A percentile compares a stretch with the other conserved stretches of the same genome.
Conservation (phyloP, 257 asterid species). For the Solanum chmielewskii region DNA sequence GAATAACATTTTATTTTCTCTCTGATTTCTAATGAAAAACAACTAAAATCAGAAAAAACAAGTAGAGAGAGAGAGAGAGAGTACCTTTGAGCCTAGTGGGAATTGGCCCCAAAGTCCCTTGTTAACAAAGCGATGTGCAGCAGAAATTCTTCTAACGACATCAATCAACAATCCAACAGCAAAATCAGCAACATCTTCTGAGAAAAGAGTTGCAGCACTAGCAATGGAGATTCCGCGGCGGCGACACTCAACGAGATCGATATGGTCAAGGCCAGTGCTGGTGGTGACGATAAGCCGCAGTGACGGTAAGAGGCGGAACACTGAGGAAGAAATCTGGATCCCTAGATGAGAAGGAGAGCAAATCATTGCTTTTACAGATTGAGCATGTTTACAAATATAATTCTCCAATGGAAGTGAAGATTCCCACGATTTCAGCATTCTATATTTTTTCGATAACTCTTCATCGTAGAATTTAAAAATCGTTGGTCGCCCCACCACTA, state of each 20-base stretch:
- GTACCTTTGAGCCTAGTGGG: slow-evolving; percentile 59
- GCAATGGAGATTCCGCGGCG: slow-evolving; percentile 47
- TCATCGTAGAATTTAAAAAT: slow-evolving; percentile 9
- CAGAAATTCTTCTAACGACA: slow-evolving; percentile 11
- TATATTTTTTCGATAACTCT: slow-evolving; percentile 22
- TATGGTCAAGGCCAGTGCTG: slow-evolving; percentile 58
- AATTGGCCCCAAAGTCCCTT: slow-evolving; percentile 27
- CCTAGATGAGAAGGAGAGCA: not conserved
- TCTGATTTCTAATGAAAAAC: not conserved
- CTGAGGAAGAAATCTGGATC: slow-evolving; percentile 17
- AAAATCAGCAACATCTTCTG: slow-evolving; percentile 19
- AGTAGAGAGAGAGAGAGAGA: no score
- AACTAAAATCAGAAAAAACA: not conserved
- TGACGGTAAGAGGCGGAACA: slow-evolving; percentile 39
- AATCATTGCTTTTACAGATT: slow-evolving; percentile 29
- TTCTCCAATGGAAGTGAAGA: slow-evolving; percentile 38
- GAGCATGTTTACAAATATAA: slow-evolving; percentile 38
- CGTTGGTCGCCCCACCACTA: slow-evolving; percentile 48
- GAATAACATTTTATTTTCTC: no score
- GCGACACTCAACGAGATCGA: slow-evolving; percentile 62
- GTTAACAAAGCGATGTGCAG: slow-evolving; percentile 32
- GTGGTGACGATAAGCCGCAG: slow-evolving; percentile 36
- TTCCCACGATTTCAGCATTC: slow-evolving; percentile 34
- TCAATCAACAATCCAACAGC: slow-evolving; percentile 21
- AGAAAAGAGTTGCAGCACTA: slow-evolving; percentile 14